Conservation (phyloP, 2,329 filamentous ascomycete genomes). For the Epichloe uncinata region DNA sequence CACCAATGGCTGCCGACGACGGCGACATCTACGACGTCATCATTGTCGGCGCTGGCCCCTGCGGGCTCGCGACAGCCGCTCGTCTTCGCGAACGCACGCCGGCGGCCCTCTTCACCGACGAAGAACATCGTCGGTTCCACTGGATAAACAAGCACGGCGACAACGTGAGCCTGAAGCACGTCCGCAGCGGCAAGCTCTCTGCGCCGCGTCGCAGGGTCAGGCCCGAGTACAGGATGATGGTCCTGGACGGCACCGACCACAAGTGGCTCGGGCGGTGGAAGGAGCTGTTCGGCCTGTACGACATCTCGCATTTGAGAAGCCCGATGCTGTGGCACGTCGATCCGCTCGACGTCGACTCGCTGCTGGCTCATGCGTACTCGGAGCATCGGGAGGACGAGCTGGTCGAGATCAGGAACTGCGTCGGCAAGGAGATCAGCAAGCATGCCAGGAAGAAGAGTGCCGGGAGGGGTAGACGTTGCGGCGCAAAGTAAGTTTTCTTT, state of each 20-base stretch:
- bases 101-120: conserved; percentile 69
- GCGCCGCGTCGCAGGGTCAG: conserved; percentile 3
- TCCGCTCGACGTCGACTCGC: conserved; percentile 58
- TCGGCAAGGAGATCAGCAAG: conserved; percentile 70
- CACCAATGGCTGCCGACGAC: conserved; percentile 3
- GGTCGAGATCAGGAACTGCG: conserved; percentile 57
- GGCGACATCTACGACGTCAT: conserved; percentile 47
- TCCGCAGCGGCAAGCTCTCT: conserved; percentile 20
- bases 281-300: conserved; percentile 50
- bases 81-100: conserved; percentile 60
- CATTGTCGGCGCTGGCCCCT: conserved; percentile 63
- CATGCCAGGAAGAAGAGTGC: conserved; percentile 55
- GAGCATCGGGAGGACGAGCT: conserved; percentile 48
- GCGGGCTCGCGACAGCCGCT: conserved; percentile 60
- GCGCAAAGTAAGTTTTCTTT: conserved; percentile 27
- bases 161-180: conserved; percentile 42
- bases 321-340: conserved; percentile 79
- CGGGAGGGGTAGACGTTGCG: conserved; percentile 17
- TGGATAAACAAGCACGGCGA: conserved; percentile 57
- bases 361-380: conserved; percentile 55
- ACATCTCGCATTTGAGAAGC: conserved; percentile 60
- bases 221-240: conserved; percentile 34
- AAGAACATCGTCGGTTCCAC: conserved; percentile 69
- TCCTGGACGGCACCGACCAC: conserved; percentile 51
- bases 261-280: conserved; percentile 63